Conservation (phyloP, 257 asterid genomes). For the Scutellaria baicalensis region DNA sequence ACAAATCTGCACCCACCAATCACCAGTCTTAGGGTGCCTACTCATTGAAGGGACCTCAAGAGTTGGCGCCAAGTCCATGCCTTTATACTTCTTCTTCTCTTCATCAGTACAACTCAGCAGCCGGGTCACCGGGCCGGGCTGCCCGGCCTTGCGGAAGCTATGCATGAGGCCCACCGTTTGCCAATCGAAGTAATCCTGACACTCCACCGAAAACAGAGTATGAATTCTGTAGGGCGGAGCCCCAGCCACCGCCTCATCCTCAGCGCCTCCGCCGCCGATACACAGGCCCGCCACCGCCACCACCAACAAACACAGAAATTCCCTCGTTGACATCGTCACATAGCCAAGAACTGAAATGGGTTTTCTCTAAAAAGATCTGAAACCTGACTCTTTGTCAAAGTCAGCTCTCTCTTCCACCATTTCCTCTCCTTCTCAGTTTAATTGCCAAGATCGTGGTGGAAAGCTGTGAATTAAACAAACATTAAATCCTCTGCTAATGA, state of each 20-base stretch:
- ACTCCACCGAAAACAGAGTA: constrained; percentile 91
- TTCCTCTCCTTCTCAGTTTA: not conserved
- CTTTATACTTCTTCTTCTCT: constrained; percentile 54
- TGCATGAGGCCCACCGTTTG: constrained; percentile 96
- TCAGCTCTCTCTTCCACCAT: constrained; percentile 21
- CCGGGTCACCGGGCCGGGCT: constrained; percentile 93
- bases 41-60: constrained; percentile 96
- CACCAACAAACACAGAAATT: constrained; percentile 14
- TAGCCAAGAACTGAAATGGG: constrained; percentile 26
- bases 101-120: constrained; percentile 84
- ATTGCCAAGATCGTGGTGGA: constrained; percentile 22
- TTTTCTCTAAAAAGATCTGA: constrained; percentile 25
- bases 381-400: constrained; percentile 12
- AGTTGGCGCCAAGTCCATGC: constrained; percentile 97
- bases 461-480: constrained; percentile 6
- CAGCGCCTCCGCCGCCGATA: constrained; percentile 21
- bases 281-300: constrained; percentile 23
- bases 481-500: constrained; percentile 3
- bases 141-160: constrained; percentile 67
- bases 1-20: constrained; percentile 47
- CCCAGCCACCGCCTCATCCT: constrained; percentile 20
- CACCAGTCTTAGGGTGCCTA: constrained; percentile 62
- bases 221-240: constrained; percentile 76
- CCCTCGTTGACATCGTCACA: constrained; percentile 28
- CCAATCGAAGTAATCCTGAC: constrained; percentile 98